Conservation (phyloP, 1,284 basidiomycete genomes). For the Clitocybe nebularis region DNA sequence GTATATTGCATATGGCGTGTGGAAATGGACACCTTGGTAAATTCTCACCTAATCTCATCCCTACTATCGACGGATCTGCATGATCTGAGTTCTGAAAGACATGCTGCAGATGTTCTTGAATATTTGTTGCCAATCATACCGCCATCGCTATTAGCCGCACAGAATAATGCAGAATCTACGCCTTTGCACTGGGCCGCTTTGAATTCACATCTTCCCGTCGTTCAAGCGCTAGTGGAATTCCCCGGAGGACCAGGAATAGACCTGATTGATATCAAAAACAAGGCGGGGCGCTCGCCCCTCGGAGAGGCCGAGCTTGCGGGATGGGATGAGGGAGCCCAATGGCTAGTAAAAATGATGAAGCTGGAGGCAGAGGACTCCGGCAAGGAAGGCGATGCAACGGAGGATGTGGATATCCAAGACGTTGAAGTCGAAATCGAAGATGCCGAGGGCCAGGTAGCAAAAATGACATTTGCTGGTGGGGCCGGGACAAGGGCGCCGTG, state of each 20-base stretch:
- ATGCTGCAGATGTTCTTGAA: slow-evolving; percentile 61
- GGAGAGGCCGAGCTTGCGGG: slow-evolving; percentile 73
- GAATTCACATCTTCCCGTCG: slow-evolving; percentile 69
- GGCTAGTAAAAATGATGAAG: slow-evolving; percentile 75
- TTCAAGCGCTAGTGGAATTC: slow-evolving; percentile 63
- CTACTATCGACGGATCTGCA: slow-evolving; percentile 6
- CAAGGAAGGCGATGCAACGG: slow-evolving; percentile 25
- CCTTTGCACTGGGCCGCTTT: slow-evolving; percentile 87
- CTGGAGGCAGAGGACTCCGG: slow-evolving; percentile 42
- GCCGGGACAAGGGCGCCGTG: no score
- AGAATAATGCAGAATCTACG: slow-evolving; percentile 73
- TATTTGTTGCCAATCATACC: slow-evolving; percentile 66
- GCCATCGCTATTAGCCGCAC: slow-evolving; percentile 49
- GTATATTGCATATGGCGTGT: slow-evolving; percentile 77
- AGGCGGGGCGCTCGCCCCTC: slow-evolving; percentile 64
- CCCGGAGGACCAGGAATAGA: slow-evolving; percentile 54
- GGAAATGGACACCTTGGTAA: slow-evolving; percentile 85
- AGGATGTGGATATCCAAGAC: slow-evolving; percentile 32
- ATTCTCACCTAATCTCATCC: slow-evolving; percentile 16
- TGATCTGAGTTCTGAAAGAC: slow-evolving; percentile 43
- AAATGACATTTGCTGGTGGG: slow-evolving; percentile 44
- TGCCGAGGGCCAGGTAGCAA: slow-evolving; percentile 59
- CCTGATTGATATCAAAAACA: slow-evolving; percentile 72
- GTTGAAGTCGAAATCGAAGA: slow-evolving; percentile 66
- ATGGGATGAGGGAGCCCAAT: slow-evolving; percentile 78